phyloP scores from a whole-genome alignment of 202 grass and related monocot species.

The Digitaria exilis region DNA sequence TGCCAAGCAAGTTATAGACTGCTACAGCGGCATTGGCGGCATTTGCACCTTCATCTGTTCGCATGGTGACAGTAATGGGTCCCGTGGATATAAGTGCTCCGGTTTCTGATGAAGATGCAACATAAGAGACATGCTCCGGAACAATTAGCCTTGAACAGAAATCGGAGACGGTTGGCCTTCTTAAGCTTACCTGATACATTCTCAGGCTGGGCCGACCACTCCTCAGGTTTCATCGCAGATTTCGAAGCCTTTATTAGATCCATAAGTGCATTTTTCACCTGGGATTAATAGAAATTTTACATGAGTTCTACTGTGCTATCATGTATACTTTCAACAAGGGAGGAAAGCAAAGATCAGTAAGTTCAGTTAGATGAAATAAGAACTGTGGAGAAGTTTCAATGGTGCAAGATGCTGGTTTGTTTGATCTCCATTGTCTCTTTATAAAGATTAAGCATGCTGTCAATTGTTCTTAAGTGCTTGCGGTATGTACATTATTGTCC shows the following conservation, averaged over 20 bases:
- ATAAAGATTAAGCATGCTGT: neutral
- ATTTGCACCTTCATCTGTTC: slow-evolving; percentile 64
- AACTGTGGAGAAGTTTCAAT: neutral
- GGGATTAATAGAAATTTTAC: neutral
- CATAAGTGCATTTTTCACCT: slow-evolving; percentile 86
- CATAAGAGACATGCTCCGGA: slow-evolving; percentile 33
- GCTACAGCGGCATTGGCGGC: slow-evolving; percentile 50
- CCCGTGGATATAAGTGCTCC: slow-evolving; percentile 58
- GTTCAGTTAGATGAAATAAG: neutral
- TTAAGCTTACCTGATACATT: slow-evolving; percentile 61
- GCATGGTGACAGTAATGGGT: slow-evolving; percentile 47
- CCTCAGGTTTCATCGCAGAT: slow-evolving; percentile 53
- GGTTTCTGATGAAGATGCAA: slow-evolving; percentile 55
- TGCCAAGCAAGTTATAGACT: slow-evolving; percentile 78
- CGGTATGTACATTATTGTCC: neutral
- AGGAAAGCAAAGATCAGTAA: neutral
- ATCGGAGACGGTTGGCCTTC: neutral
- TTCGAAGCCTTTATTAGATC: slow-evolving; percentile 88
- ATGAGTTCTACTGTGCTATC: slow-evolving; percentile 22
- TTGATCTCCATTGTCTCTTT: slow-evolving; percentile 19
- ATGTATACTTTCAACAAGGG: neutral
- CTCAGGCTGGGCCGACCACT: slow-evolving; percentile 72
- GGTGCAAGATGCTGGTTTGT: neutral
- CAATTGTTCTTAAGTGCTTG: neutral
- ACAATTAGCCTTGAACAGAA: slow-evolving; percentile 38